phyloP scores from a whole-genome alignment of 176 grass and related monocot species.

The Carex littledalei region DNA sequence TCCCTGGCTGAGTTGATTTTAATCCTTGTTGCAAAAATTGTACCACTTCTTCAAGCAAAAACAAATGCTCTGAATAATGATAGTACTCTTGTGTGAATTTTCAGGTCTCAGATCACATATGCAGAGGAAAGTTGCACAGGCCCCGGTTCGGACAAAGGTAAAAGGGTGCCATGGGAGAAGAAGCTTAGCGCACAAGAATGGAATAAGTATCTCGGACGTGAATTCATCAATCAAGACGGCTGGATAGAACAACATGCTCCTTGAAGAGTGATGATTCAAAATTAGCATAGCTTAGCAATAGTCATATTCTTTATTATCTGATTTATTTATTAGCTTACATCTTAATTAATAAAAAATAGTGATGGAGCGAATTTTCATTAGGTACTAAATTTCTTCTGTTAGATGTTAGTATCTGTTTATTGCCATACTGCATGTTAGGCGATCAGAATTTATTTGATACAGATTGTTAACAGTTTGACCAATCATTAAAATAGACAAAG shows the following conservation, averaged over 20 bases:
- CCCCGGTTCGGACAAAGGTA: conserved; percentile 20
- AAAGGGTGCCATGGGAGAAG: conserved; percentile 41
- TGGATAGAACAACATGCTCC: conserved; percentile 37
- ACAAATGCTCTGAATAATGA: neutral
- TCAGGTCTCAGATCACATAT: conserved; percentile 32
- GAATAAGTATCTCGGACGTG: conserved; percentile 25
- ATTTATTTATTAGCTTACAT: neutral
- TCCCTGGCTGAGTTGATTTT: neutral
- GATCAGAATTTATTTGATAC: neutral
- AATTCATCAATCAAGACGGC: conserved; percentile 38
- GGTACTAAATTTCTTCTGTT: neutral
- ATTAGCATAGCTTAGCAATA: neutral
- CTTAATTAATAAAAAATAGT: neutral
- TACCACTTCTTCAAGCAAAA: neutral
- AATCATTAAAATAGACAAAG: too few species aligned
- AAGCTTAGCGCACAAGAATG: conserved; percentile 15
- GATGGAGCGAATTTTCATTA: neutral
- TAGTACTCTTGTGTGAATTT: neutral
- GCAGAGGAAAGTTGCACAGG: conserved; percentile 32
- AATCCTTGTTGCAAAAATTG: neutral
- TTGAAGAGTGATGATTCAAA: neutral
- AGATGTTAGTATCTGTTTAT: neutral
- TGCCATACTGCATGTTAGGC: neutral
- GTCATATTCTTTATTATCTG: neutral
- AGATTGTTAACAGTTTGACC: neutral